These are phyloP conservation scores for Lentinula detonsa DNA, from an alignment of 768 basidiomycete species.

Conservation along the genomic window DNA sequence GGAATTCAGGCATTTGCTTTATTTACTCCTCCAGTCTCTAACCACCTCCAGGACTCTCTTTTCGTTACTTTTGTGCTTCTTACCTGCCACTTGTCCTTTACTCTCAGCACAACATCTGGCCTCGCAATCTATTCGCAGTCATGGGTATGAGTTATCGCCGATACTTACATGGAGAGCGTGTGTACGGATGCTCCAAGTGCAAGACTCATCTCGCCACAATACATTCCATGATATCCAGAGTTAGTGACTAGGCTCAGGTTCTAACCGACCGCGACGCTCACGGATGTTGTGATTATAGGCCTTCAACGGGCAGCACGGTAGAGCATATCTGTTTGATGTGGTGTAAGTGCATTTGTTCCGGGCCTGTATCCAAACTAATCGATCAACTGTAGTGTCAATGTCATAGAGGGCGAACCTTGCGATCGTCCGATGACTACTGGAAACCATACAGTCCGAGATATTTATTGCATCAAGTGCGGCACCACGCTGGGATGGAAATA, in stretches of 20 bases:
- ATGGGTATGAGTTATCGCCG: conserved; percentile 92
- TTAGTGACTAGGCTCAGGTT: conserved; percentile 27
- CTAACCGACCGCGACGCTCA: background rate
- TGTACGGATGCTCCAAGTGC: conserved; percentile 85
- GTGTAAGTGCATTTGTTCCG: conserved; percentile 54
- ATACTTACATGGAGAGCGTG: conserved; percentile 78
- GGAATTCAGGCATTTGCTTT: conserved; percentile 1
- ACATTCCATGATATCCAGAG: conserved; percentile 86
- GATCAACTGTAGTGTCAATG: conserved; percentile 66
- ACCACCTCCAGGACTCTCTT: conserved; percentile 22
- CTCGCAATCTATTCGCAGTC: conserved; percentile 8
- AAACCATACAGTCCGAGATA: conserved; percentile 92
- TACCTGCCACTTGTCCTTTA: conserved; percentile 38
- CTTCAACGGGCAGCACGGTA: conserved; percentile 95
- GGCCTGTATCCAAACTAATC: conserved; percentile 11
- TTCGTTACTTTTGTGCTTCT: conserved; percentile 30
- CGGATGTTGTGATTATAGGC: conserved; percentile 44
- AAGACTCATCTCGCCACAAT: conserved; percentile 89
- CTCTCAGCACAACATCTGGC: background rate
- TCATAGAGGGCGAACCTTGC: conserved; percentile 81
- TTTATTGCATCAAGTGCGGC: conserved; percentile 88
- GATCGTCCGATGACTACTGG: conserved; percentile 98
- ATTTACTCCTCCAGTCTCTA: conserved; percentile 6
- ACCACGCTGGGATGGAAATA: conserved; percentile 97
- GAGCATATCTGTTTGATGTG: conserved; percentile 89